phyloP scores from a whole-genome alignment of 305 asterid genomes.

The Coffea humblotiana region DNA sequence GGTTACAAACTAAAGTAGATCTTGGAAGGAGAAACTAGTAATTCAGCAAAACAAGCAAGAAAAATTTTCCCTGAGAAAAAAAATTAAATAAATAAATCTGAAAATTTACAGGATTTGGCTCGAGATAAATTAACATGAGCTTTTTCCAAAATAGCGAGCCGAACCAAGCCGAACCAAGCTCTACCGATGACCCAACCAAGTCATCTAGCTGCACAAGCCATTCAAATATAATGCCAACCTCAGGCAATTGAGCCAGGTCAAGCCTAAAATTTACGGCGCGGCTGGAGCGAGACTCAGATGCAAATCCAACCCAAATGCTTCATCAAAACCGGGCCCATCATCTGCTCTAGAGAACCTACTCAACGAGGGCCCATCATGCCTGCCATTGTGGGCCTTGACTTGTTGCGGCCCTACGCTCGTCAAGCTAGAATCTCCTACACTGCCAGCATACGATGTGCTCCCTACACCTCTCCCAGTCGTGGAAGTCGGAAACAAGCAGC shows the following conservation, averaged over 20 bases:
- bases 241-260: slow-evolving; percentile 16
- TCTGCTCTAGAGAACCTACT: slow-evolving; percentile 62
- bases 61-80: slow-evolving; percentile 18
- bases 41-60: slow-evolving; percentile 15
- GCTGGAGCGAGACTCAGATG: slow-evolving; percentile 82
- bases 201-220: background rate
- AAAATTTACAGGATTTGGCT: slow-evolving; percentile 48
- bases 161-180: slow-evolving; percentile 13
- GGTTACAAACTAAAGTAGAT: slow-evolving; percentile 18
- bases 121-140: slow-evolving; percentile 26
- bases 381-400: slow-evolving; percentile 50
- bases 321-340: slow-evolving; percentile 58
- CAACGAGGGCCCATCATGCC: slow-evolving; percentile 75
- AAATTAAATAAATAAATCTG: slow-evolving; percentile 43
- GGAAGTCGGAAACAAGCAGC: slow-evolving; percentile 55
- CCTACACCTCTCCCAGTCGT: slow-evolving; percentile 40
- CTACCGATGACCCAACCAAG: background rate
- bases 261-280: slow-evolving; percentile 37
- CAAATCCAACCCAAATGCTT: slow-evolving; percentile 64
- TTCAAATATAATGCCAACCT: no score
- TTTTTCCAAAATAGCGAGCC: slow-evolving; percentile 1
- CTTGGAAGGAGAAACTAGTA: slow-evolving; percentile 14
- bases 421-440: slow-evolving; percentile 46
- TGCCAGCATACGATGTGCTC: slow-evolving; percentile 39
- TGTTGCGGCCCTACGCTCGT: slow-evolving; percentile 51